Conservation (phyloP, 1,139 yeast species). For the Nakaseomyces kungkrabaensis region DNA sequence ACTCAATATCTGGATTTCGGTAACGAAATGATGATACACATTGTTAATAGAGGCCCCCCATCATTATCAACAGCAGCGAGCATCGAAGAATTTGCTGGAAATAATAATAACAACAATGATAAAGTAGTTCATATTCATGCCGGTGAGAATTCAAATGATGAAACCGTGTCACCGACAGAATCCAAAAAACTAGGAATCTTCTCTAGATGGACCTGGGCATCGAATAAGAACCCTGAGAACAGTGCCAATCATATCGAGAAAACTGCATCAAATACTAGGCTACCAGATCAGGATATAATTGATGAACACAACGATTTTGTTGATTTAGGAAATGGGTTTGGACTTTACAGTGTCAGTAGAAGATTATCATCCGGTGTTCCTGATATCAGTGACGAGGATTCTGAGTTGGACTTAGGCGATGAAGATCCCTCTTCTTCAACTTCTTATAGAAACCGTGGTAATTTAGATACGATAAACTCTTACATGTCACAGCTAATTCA, state of each 20-base stretch:
- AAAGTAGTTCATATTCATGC: neutral
- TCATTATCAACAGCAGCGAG: conserved; percentile 23
- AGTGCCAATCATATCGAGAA: neutral
- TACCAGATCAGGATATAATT: neutral
- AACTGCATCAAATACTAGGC: neutral
- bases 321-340: conserved; percentile 29
- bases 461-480: conserved; percentile 16
- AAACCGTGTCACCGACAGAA: neutral
- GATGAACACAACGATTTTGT: conserved; percentile 13
- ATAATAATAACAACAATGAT: neutral
- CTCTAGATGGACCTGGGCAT: neutral
- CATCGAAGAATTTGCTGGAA: conserved; percentile 5
- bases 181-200: neutral
- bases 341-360: conserved; percentile 21
- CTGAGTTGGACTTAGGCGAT: conserved; percentile 5
- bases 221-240: neutral
- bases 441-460: conserved; percentile 9
- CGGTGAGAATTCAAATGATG: neutral
- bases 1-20: conserved; percentile 24
- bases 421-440: conserved; percentile 9
- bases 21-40: conserved; percentile 26
- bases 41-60: conserved; percentile 27
- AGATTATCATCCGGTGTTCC: conserved; percentile 28
- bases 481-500: conserved; percentile 25
- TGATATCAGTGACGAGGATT: conserved; percentile 15